Percentiles rank a stretch among this genome's conserved stretches.
phyloP scores from a whole-genome alignment of 768 basidiomycete species.

The Russula foetens region DNA sequence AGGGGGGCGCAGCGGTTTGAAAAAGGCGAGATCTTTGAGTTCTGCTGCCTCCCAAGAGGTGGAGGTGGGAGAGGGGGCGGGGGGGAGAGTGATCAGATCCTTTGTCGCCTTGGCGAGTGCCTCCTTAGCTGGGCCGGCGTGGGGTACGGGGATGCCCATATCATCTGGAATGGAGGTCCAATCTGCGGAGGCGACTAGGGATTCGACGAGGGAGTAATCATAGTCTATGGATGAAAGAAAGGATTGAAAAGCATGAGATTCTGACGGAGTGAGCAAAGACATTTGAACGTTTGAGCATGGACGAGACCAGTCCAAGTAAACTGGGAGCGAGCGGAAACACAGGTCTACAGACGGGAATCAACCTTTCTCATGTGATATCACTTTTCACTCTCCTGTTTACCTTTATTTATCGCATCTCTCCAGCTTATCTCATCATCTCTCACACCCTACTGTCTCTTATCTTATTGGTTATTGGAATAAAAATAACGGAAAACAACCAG shows the following conservation, averaged over 20 bases:
- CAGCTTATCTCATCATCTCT: not conserved
- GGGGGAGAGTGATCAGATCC: slow-evolving; percentile 70
- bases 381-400: not conserved
- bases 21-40: slow-evolving; percentile 22
- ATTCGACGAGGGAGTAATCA: slow-evolving; percentile 20
- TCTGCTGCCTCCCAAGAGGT: slow-evolving; percentile 31
- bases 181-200: slow-evolving; percentile 17
- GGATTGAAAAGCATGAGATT: slow-evolving; percentile 21
- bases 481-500: too few relatives aligned
- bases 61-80: slow-evolving; percentile 1
- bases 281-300: slow-evolving; percentile 13
- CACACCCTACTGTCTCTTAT: not conserved
- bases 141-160: slow-evolving; percentile 35
- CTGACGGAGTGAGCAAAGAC: slow-evolving; percentile 20
- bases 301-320: slow-evolving; percentile 11
- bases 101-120: slow-evolving; percentile 73
- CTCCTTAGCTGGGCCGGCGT: slow-evolving; percentile 38
- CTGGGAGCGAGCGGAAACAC: too few relatives aligned
- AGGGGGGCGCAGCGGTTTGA: slow-evolving; percentile 13
- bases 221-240: slow-evolving; percentile 21
- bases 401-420: not conserved
- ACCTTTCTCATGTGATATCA: slow-evolving; percentile 17
- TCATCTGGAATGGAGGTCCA: slow-evolving; percentile 31
- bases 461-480: too few relatives aligned
- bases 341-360: not conserved